Percentiles rank a stretch among this genome's conserved stretches.
phyloP scores from a whole-genome alignment of 805 yeast species.

The Spathaspora boniae region DNA sequence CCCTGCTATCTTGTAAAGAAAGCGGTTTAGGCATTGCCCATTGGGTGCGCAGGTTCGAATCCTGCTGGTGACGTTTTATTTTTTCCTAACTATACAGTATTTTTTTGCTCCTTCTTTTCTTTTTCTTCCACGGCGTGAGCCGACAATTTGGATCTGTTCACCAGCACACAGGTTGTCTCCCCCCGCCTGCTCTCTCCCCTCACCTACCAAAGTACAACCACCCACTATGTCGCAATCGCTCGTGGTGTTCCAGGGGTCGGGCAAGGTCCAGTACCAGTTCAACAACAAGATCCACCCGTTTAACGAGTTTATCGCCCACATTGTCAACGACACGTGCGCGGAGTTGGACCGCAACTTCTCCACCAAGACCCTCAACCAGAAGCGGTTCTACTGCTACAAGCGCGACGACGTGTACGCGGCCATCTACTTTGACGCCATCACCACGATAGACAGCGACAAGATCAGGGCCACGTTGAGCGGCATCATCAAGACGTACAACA shows the following conservation, averaged over 20 bases:
- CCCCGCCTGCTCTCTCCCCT: neutral
- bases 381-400: constrained; percentile 31
- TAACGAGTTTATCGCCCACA: constrained; percentile 33
- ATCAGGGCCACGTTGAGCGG: constrained; percentile 29
- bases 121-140: too few species aligned
- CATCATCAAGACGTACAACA: constrained; percentile 30
- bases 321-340: constrained; percentile 33
- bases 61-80: constrained; percentile 95
- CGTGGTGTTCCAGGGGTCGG: constrained; percentile 33
- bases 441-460: constrained; percentile 37
- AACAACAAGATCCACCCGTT: constrained; percentile 35
- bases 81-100: constrained; percentile 18
- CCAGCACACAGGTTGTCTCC: neutral
- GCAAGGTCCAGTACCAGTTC: constrained; percentile 33
- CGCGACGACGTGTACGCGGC: constrained; percentile 26
- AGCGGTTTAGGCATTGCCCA: constrained; percentile 42
- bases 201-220: neutral
- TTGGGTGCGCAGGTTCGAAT: constrained; percentile 94
- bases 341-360: constrained; percentile 32
- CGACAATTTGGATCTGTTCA: too few species aligned
- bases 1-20: constrained; percentile 80
- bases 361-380: constrained; percentile 29
- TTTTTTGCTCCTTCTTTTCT: neutral
- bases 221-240: constrained; percentile 38
- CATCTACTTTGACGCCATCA: constrained; percentile 35